Conservation (phyloP, 768 basidiomycete genomes). For the Tulasnella sp. region DNA sequence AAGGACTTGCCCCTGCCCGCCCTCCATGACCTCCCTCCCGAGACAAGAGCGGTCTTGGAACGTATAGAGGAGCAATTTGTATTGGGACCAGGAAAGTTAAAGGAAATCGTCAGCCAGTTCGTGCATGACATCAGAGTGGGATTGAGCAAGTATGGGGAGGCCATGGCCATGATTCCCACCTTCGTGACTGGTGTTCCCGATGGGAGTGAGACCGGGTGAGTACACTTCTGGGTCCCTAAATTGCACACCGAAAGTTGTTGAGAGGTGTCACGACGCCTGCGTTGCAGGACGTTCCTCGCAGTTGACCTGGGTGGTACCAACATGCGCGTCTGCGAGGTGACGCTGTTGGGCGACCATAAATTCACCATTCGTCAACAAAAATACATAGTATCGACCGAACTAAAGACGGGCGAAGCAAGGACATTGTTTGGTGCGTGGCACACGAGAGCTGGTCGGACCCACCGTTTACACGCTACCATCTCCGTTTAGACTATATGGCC, state of each 20-base stretch:
- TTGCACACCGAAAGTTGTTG: background rate
- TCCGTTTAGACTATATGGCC: conserved; percentile 77
- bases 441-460: background rate
- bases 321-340: conserved; percentile 93
- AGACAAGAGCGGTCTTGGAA: conserved; percentile 42
- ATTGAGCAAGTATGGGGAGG: conserved; percentile 53
- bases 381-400: conserved; percentile 84
- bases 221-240: conserved; percentile 6
- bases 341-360: conserved; percentile 76
- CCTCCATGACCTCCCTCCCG: conserved; percentile 22
- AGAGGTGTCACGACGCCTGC: background rate
- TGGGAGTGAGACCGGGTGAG: conserved; percentile 85
- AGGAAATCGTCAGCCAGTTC: conserved; percentile 64
- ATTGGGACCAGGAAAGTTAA: conserved; percentile 46
- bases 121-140: conserved; percentile 68
- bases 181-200: conserved; percentile 94
- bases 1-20: background rate
- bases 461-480: background rate
- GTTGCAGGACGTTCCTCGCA: conserved; percentile 77
- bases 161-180: conserved; percentile 95
- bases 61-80: conserved; percentile 63
- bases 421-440: conserved; percentile 62
- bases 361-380: conserved; percentile 90
- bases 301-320: conserved; percentile 97
- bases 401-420: conserved; percentile 86